phyloP scores from a whole-genome alignment of 2,329 filamentous ascomycete genomes.

The Alternaria gansuensis region DNA sequence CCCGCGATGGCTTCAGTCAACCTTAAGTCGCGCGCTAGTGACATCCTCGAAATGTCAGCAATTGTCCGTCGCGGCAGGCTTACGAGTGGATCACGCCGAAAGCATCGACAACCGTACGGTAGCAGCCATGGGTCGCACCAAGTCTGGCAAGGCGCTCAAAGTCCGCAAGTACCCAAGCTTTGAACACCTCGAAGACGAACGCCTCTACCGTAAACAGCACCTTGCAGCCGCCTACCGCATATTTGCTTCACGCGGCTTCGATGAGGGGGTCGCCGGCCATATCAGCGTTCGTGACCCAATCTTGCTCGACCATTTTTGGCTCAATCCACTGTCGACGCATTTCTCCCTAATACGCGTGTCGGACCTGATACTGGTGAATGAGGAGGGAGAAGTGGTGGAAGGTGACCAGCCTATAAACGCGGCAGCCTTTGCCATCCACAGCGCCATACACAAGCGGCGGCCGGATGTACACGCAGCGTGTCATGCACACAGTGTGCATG shows the following conservation, averaged over 20 bases:
- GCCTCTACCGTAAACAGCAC: constrained; percentile 58
- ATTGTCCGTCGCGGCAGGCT: constrained; percentile 28
- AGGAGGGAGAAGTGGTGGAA: constrained; percentile 54
- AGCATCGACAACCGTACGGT: constrained; percentile 54
- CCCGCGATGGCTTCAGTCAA: neutral
- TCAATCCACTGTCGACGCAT: constrained; percentile 57
- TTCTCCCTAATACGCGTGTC: constrained; percentile 56
- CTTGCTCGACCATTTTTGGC: constrained; percentile 50
- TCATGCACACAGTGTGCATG: constrained; percentile 58
- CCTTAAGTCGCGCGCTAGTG: constrained; percentile 20
- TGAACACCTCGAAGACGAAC: constrained; percentile 52
- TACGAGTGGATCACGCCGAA: constrained; percentile 48
- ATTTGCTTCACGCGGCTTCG: constrained; percentile 53
- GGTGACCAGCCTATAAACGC: constrained; percentile 57
- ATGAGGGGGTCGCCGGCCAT: constrained; percentile 57
- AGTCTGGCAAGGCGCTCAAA: constrained; percentile 57
- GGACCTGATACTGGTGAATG: constrained; percentile 57
- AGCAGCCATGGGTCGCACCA: constrained; percentile 58
- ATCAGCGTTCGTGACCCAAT: constrained; percentile 55
- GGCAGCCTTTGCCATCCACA: constrained; percentile 59
- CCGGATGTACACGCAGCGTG: constrained; percentile 55
- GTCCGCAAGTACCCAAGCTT: constrained; percentile 58
- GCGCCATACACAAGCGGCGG: constrained; percentile 51
- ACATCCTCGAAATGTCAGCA: constrained; percentile 26
- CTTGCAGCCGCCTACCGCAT: constrained; percentile 56